Evolutionary conservation across 2,329 filamentous ascomycete genomes (phyloP).

Genomic region (Venturia nashicola): DNA sequence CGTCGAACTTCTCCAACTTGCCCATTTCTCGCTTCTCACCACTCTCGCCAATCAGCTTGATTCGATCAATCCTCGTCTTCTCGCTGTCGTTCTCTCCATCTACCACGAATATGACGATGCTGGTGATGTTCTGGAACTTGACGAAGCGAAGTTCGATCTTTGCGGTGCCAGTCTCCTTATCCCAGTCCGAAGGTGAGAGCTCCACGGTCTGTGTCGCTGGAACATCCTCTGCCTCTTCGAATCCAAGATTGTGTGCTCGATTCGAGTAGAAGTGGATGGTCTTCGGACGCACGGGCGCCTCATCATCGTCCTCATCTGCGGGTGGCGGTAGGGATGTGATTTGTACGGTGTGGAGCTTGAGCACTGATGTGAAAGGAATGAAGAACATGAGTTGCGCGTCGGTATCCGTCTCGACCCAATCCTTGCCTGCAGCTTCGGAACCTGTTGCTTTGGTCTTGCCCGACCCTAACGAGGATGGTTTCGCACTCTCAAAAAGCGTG

Average conservation of each 20-base stretch:
- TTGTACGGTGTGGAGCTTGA: constrained; percentile 81
- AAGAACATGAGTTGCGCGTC: constrained; percentile 94
- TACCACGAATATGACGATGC: constrained; percentile 75
- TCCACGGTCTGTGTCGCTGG: constrained; percentile 69
- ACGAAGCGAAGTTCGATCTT: constrained; percentile 66
- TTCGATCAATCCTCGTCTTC: constrained; percentile 69
- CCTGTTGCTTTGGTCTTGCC: constrained; percentile 36
- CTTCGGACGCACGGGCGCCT: constrained; percentile 67
- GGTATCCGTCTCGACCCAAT: constrained; percentile 94
- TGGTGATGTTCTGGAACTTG: constrained; percentile 92
- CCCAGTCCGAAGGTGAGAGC: constrained; percentile 66
- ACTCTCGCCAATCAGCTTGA: constrained; percentile 73
- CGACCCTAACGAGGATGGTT: constrained; percentile 40
- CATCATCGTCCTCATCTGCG: constrained; percentile 43
- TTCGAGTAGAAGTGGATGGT: constrained; percentile 82
- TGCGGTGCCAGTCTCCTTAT: constrained; percentile 35
- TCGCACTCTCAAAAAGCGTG: constrained; percentile 56
- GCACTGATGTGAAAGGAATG: constrained; percentile 72
- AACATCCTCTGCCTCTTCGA: constrained; percentile 85
- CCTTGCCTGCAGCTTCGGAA: constrained; percentile 30
- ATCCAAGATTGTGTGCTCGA: constrained; percentile 78
- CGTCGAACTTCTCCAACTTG: constrained; percentile 87
- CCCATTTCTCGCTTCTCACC: constrained; percentile 89
- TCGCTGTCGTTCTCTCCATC: constrained; percentile 71
- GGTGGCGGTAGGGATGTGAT: constrained; percentile 66